A percentile compares a stretch with the other conserved stretches of the same genome.
These are phyloP conservation scores for Trichoderma aggressivum DNA, from an alignment of 2,329 filamentous ascomycete species.

Conservation along the genomic window DNA sequence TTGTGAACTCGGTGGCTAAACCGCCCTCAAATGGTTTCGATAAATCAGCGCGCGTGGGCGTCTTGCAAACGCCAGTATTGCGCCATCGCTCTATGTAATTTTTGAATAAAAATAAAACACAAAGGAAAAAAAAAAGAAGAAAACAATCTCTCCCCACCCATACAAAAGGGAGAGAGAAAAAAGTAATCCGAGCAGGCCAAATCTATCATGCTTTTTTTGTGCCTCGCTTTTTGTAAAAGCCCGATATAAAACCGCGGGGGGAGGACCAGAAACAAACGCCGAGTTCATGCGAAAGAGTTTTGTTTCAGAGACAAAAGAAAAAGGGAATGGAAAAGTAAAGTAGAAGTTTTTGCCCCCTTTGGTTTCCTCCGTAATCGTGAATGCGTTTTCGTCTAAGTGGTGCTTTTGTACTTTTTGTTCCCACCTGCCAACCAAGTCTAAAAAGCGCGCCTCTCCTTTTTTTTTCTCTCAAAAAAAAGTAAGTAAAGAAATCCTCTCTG, in stretches of 20 bases:
- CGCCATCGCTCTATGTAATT: slow-evolving; percentile 11
- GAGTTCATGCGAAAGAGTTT: background rate
- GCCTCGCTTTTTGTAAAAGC: background rate
- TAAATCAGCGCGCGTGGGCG: background rate
- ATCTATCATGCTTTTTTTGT: slow-evolving; percentile 8
- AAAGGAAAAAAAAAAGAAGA: background rate
- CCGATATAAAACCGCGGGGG: background rate
- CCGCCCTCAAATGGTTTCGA: background rate
- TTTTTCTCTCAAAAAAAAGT: background rate
- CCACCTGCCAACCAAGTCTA: background rate
- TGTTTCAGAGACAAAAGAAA: background rate
- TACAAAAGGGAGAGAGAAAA: background rate
- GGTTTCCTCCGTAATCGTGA: background rate
- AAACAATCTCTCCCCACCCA: background rate
- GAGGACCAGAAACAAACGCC: background rate
- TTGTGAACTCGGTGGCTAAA: background rate
- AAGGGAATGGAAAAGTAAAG: background rate
- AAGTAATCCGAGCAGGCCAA: too few species aligned
- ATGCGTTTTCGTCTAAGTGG: background rate
- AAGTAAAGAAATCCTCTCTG: background rate
- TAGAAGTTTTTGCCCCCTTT: background rate
- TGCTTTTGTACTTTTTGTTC: background rate
- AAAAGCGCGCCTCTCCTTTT: background rate
- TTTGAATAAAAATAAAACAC: background rate
- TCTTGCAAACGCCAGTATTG: background rate